Evolutionary conservation across 768 basidiomycete genomes (phyloP).

Genomic region (Holtermannia corniformis): DNA sequence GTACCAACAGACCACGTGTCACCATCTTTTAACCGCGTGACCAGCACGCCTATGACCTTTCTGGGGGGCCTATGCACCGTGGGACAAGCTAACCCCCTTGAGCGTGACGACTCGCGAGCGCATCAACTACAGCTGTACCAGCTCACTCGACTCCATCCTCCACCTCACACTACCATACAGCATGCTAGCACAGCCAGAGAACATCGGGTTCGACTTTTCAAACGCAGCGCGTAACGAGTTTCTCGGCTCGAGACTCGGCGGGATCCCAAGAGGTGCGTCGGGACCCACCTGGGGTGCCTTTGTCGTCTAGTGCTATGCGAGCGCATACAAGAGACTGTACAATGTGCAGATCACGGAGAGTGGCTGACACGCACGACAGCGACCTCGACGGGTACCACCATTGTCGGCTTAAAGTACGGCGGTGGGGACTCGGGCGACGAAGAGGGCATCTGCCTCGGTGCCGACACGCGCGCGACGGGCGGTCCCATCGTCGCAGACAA

Average conservation of each 20-base stretch:
- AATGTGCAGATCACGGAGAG: too few relatives aligned
- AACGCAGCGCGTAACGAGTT: slow-evolving; percentile 41
- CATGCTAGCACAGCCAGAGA: slow-evolving; percentile 8
- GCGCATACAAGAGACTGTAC: neutral
- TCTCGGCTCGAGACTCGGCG: slow-evolving; percentile 32
- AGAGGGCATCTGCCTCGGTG: slow-evolving; percentile 87
- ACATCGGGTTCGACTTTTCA: slow-evolving; percentile 40
- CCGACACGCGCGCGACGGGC: slow-evolving; percentile 91
- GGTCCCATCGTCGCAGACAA: slow-evolving; percentile 95
- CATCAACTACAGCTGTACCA: neutral
- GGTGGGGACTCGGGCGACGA: slow-evolving; percentile 45
- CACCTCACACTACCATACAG: neutral
- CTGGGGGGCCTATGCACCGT: too few relatives aligned
- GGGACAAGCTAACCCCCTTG: neutral
- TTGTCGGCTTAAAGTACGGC: slow-evolving; percentile 83
- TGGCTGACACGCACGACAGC: slow-evolving; percentile 26
- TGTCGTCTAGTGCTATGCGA: too few relatives aligned
- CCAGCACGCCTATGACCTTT: too few relatives aligned
- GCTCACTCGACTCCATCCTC: neutral
- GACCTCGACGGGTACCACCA: slow-evolving; percentile 70
- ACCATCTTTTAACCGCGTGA: too few relatives aligned
- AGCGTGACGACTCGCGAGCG: neutral
- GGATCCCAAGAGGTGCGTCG: slow-evolving; percentile 34
- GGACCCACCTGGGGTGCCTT: neutral
- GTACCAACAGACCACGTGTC: too few relatives aligned